Evolutionary conservation across 306 rosid genomes (phyloP).

Genomic region (Parietaria judaica): DNA sequence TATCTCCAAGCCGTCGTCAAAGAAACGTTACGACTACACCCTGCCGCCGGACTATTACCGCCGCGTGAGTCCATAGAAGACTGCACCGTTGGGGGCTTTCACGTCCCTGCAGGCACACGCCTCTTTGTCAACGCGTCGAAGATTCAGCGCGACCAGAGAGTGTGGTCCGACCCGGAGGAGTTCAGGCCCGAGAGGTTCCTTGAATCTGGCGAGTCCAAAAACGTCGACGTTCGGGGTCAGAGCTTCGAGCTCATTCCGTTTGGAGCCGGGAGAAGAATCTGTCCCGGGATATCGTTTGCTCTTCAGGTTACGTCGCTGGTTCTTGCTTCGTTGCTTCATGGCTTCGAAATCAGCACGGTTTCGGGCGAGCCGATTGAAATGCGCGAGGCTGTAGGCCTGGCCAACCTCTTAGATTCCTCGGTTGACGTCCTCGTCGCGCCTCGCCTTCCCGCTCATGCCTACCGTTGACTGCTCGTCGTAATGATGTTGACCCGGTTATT

Average conservation of each 20-base stretch:
- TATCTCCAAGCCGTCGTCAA: constrained; percentile 13
- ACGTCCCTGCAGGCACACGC: constrained; percentile 10
- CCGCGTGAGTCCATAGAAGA: constrained; percentile 10
- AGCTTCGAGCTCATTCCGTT: constrained; percentile 13
- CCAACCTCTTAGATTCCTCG: not conserved
- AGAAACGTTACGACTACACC: constrained; percentile 12
- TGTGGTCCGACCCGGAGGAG: constrained; percentile 13
- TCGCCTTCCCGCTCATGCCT: not conserved
- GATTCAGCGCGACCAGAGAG: constrained; percentile 10
- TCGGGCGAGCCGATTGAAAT: constrained; percentile 3
- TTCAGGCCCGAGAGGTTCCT: constrained; percentile 14
- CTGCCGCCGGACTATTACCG: constrained; percentile 2
- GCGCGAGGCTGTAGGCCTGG: constrained; percentile 2
- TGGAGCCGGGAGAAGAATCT: constrained; percentile 17
- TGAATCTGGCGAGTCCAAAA: not conserved
- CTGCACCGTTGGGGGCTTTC: constrained; percentile 10
- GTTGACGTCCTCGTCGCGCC: constrained; percentile 3
- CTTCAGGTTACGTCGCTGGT: constrained; percentile 4
- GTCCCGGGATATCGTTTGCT: constrained; percentile 9
- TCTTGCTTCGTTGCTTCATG: constrained; percentile 7
- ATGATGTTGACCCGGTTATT: no score
- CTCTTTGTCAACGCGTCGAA: constrained; percentile 12
- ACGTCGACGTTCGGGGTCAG: constrained; percentile 8
- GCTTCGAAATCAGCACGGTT: not conserved
- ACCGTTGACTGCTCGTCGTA: not conserved